Conservation (phyloP, 306 rosid genomes). For the Dalbergia cultrata region DNA sequence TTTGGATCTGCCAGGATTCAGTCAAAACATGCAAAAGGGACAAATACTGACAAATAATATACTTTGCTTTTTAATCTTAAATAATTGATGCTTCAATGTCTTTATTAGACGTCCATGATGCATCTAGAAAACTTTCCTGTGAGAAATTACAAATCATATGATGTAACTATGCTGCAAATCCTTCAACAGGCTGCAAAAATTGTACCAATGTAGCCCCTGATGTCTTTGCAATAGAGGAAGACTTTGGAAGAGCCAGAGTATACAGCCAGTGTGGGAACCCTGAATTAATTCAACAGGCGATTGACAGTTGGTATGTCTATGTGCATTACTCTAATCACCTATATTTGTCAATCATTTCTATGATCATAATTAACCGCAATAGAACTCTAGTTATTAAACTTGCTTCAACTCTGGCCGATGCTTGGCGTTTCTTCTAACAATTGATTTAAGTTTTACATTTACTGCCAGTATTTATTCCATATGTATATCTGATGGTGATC, state of each 20-base stretch:
- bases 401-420: not conserved
- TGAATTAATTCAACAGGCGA: slow-evolving; percentile 75
- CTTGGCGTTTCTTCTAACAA: not conserved
- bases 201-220: slow-evolving; percentile 78
- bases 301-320: slow-evolving; percentile 77
- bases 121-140: slow-evolving; percentile 13
- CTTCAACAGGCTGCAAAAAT: slow-evolving; percentile 79
- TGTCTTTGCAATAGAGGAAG: slow-evolving; percentile 87
- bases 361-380: not conserved
- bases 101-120: slow-evolving; percentile 12
- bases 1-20: not conserved
- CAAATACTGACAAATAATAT: not conserved
- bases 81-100: slow-evolving; percentile 22
- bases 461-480: not conserved
- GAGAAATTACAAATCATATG: slow-evolving; percentile 18
- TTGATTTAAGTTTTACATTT: not conserved
- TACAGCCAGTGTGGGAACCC: slow-evolving; percentile 67
- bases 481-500: slow-evolving; percentile 11
- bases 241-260: slow-evolving; percentile 88
- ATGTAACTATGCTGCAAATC: slow-evolving; percentile 18
- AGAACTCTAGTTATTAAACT: slow-evolving; percentile 2
- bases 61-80: not conserved
- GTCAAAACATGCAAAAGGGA: slow-evolving; percentile 1
- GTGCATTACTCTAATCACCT: slow-evolving; percentile 13
- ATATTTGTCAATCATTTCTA: not conserved